A percentile compares a stretch with the other conserved stretches of the same genome.
Evolutionary conservation across 2,329 filamentous ascomycete genomes (phyloP).

Genomic region (Aciculosporium take): DNA sequence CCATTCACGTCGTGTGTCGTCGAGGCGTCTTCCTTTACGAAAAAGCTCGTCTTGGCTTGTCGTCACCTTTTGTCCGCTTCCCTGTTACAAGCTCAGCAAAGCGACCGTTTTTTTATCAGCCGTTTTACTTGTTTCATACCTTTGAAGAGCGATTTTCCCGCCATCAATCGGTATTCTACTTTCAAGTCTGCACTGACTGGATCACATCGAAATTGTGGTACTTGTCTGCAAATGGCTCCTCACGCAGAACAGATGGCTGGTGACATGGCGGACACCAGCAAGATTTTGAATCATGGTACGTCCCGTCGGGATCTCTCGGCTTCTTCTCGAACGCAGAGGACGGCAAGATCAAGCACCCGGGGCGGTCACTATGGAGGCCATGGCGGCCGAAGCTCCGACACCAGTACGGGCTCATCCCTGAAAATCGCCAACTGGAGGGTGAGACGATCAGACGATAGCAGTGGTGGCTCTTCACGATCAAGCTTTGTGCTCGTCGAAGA

Average conservation of each 20-base stretch:
- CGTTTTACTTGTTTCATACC: too few relatives aligned
- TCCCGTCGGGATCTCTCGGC: neutral
- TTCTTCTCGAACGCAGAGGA: neutral
- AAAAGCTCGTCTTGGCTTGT: neutral
- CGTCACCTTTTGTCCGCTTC: neutral
- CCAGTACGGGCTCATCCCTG: neutral
- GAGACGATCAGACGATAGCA: conserved; percentile 2
- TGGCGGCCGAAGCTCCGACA: neutral
- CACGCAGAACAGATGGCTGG: neutral
- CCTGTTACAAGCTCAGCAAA: neutral
- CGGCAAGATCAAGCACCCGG: neutral
- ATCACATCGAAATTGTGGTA: too few relatives aligned
- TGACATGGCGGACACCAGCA: neutral
- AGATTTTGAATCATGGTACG: neutral
- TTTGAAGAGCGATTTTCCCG: too few relatives aligned
- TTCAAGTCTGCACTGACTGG: too few relatives aligned
- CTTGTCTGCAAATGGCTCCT: too few relatives aligned
- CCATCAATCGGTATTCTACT: too few relatives aligned
- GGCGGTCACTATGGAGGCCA: neutral
- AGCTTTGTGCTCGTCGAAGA: neutral
- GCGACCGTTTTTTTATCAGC: too few relatives aligned
- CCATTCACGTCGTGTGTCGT: neutral
- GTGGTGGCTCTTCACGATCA: neutral
- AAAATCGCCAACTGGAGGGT: conserved; percentile 5
- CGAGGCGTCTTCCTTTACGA: neutral